Conservation (phyloP, 768 basidiomycete genomes). For the Boletus sp. region DNA sequence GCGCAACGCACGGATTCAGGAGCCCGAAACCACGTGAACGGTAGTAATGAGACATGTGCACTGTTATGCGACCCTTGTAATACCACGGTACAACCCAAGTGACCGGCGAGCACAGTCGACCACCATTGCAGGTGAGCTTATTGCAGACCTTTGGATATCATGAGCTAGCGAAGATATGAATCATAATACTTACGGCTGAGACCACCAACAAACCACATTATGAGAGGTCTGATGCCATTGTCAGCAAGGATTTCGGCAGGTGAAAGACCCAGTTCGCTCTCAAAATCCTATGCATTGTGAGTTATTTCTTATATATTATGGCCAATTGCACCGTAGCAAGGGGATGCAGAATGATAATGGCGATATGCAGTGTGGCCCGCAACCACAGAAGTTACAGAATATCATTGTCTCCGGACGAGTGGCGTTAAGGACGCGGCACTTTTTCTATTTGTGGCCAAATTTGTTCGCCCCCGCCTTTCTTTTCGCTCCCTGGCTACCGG, state of each 20-base stretch:
- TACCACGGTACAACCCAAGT: neutral
- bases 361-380: neutral
- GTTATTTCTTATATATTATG: neutral
- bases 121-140: neutral
- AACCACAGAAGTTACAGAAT: too few species aligned
- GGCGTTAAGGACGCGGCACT: too few species aligned
- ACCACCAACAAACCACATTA: neutral
- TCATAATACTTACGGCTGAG: too few species aligned
- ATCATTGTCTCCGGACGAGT: neutral
- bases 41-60: constrained; percentile 1
- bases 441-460: too few species aligned
- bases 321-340: neutral
- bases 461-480: too few species aligned
- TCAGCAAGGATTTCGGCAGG: neutral
- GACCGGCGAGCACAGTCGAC: neutral
- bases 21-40: neutral
- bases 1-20: constrained; percentile 3
- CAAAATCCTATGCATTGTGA: neutral
- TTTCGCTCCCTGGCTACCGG: too few species aligned
- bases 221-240: neutral
- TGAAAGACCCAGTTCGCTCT: neutral
- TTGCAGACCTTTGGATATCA: neutral
- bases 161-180: neutral
- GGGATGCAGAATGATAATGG: neutral
- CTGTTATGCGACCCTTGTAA: neutral